A percentile compares a stretch with the other conserved stretches of the same genome.
phyloP scores from a whole-genome alignment of 306 rosid species.

The Corylus heterophylla region DNA sequence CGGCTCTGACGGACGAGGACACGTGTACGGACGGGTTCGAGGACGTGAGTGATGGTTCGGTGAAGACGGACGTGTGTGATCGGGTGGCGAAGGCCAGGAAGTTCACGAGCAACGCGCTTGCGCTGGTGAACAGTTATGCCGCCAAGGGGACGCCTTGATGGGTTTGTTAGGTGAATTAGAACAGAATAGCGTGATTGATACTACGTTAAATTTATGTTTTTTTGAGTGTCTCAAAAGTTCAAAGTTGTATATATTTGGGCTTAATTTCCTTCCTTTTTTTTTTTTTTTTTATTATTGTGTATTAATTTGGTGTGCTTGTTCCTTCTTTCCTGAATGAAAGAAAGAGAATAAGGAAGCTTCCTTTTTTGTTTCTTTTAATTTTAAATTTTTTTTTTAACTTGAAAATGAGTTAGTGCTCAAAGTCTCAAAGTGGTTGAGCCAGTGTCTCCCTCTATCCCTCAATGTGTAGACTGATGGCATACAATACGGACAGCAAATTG shows the following conservation, averaged over 20 bases:
- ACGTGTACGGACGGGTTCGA: constrained; percentile 93
- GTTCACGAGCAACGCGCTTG: constrained; percentile 89
- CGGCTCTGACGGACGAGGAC: constrained; percentile 90
- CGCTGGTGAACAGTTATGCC: constrained; percentile 71
- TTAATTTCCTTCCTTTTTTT: not conserved
- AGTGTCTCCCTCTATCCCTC: not conserved
- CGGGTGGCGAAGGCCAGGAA: constrained; percentile 58
- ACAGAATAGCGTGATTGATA: not conserved
- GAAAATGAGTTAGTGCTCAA: not conserved
- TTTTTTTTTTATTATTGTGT: too few relatives aligned
- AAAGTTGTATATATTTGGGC: not conserved
- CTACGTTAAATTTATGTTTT: not conserved
- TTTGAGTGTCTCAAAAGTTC: not conserved
- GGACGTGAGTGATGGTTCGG: constrained; percentile 56
- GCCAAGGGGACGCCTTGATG: constrained; percentile 46
- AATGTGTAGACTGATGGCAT: too few relatives aligned
- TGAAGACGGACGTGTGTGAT: constrained; percentile 55
- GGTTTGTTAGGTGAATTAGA: not conserved
- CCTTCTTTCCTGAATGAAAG: not conserved
- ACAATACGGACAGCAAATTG: too few relatives aligned
- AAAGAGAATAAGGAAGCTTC: not conserved
- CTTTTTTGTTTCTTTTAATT: not conserved
- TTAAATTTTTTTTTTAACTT: not conserved
- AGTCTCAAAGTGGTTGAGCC: not conserved
- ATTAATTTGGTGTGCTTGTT: not conserved